Evolutionary conservation across 345 rosid species (phyloP), one percentile per base, ranked within the genome.

Genomic region (Populus nigra): DNA sequence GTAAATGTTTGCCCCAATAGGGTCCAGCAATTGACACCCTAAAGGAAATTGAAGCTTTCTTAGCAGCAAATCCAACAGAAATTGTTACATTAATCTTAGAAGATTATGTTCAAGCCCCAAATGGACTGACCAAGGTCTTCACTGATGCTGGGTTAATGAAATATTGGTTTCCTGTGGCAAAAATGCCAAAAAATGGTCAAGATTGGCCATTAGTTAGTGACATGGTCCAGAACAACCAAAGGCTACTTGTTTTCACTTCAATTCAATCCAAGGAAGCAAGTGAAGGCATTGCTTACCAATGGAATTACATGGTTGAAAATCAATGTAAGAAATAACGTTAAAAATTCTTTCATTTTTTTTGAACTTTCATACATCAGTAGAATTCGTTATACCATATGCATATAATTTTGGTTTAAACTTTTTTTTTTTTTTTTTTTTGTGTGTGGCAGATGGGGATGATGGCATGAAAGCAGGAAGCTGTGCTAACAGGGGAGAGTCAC

Each of bases 261-360:
- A 76, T 77, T 8, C 12, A 73, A 74, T 83, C 92, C 23, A 91
- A 91, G 80, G 92, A 91, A 82, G 61, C 74, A 41, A 68, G 79
- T 23, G 96, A 91, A 82, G 92, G 90, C 55, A 88, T 90, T 15
- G 93, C 96, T 29, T 91, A 88, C 75, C 96, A 91, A 69, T 91
- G 96, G 96, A 88, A 82, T 61, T 91, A 86, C 88, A 91, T 90
- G 96, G 93, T 88, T 39, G 96, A 90, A 86, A 91, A 91, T 76
- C 93, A 90, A 31, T 91, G 96, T 89, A 86, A 77, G 81, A 41
- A 55, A 0, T n/a, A 53, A 53, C 0, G 10, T 18, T 20, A 53
- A 3, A 13, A 11, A 62, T 29, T 71, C 12, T 11, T 65, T 25
- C 3, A 20, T 22, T 5, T 36, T 66, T 47, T 16, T 53, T 3